A percentile compares a stretch with the other conserved stretches of the same genome.
Evolutionary conservation across 2,329 filamentous ascomycete species (phyloP).

Genomic region (Cyphellophora attinorum): DNA sequence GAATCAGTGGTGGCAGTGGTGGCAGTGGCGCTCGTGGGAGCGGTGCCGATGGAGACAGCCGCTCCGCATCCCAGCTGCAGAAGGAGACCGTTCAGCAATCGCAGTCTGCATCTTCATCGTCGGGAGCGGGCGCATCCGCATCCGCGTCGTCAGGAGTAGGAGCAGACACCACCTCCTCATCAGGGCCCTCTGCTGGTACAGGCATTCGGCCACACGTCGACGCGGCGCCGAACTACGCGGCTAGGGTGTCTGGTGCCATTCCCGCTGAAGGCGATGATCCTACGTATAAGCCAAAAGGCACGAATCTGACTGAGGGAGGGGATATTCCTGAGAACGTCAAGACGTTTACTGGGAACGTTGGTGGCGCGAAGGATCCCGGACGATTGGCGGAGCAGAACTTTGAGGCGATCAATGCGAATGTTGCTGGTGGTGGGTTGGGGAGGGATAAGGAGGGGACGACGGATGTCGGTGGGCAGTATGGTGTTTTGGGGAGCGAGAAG

Average conservation of each 20-base stretch:
- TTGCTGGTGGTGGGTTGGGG: neutral
- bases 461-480: neutral
- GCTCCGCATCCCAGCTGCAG: no score
- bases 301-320: constrained; percentile 37
- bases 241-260: constrained; percentile 13
- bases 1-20: no score
- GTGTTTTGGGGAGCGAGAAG: neutral
- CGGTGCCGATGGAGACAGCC: no score
- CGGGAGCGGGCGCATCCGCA: neutral
- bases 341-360: constrained; percentile 44
- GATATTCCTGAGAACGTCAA: constrained; percentile 30
- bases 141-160: neutral
- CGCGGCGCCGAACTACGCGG: constrained; percentile 18
- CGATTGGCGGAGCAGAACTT: constrained; percentile 33
- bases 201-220: constrained; percentile 5
- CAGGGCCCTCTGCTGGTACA: neutral
- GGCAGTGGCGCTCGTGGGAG: no score
- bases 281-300: constrained; percentile 40
- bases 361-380: constrained; percentile 46
- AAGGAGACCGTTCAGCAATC: constrained; percentile 3
- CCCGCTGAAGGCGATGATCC: constrained; percentile 16
- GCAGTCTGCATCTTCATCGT: constrained; percentile 1
- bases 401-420: constrained; percentile 15
- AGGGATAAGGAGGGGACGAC: neutral
- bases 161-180: neutral